Percentiles rank a stretch among this genome's conserved stretches.
Evolutionary conservation across 192 early-diverging fungal species (phyloP).

Genomic region (Rhizophagus clarus): DNA sequence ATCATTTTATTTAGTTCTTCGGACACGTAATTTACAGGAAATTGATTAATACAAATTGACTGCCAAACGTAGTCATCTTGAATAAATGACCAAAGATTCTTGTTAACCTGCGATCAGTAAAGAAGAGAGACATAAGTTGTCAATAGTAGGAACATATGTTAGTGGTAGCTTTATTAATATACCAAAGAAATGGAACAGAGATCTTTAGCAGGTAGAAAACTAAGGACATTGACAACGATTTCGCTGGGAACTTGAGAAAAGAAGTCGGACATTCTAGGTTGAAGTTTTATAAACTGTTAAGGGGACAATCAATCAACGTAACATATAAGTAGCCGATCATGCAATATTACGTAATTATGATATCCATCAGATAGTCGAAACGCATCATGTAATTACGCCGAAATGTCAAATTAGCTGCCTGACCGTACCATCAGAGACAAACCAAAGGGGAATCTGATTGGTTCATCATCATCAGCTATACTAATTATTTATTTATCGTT

Average conservation of each 20-base stretch:
- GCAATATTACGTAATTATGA: too few species aligned
- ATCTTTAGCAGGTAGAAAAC: background rate
- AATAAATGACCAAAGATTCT: background rate
- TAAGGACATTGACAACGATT: background rate
- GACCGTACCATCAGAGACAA: too few species aligned
- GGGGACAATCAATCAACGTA: too few species aligned
- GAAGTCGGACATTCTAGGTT: background rate
- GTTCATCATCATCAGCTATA: too few species aligned
- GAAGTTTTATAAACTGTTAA: too few species aligned
- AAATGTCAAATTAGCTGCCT: too few species aligned
- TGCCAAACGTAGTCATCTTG: slow-evolving; percentile 10
- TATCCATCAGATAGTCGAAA: too few species aligned
- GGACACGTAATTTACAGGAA: background rate
- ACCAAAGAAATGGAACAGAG: slow-evolving; percentile 10
- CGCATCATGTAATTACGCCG: too few species aligned
- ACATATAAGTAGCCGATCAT: too few species aligned
- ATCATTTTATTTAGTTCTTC: background rate
- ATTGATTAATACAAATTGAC: background rate
- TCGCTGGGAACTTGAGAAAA: background rate
- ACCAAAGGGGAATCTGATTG: too few species aligned
- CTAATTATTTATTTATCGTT: too few species aligned
- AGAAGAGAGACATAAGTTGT: background rate
- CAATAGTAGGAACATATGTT: background rate
- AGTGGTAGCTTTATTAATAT: background rate
- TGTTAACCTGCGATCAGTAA: background rate